These are phyloP conservation scores for Candida wancherniae DNA, from an alignment of 805 yeast species.

Conservation along the genomic window DNA sequence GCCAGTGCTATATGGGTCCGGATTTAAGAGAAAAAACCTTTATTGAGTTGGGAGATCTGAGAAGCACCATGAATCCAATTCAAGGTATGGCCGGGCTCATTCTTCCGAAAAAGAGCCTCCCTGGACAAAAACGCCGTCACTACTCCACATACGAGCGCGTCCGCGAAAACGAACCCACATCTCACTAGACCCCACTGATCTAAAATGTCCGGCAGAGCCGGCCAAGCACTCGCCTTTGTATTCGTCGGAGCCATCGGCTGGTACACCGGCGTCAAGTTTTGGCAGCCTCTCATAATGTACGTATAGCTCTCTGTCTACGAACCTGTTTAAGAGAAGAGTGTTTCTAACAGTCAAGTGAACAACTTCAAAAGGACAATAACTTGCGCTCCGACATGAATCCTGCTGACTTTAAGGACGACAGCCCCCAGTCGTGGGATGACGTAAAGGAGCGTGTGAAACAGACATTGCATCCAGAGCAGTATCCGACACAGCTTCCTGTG, in stretches of 20 bases:
- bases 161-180: not conserved
- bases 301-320: slow-evolving; percentile 20
- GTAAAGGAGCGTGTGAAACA: slow-evolving; percentile 28
- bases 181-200: not conserved
- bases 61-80: no score
- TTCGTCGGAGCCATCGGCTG: slow-evolving; percentile 30
- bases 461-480: slow-evolving; percentile 26
- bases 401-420: slow-evolving; percentile 37
- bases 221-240: slow-evolving; percentile 21
- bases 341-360: slow-evolving; percentile 38
- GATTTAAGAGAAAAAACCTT: no score
- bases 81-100: no score
- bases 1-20: no score
- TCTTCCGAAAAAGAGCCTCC: no score
- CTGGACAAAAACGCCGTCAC: not conserved
- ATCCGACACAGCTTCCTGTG: slow-evolving; percentile 4
- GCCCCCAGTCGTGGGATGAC: slow-evolving; percentile 38
- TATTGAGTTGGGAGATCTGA: no score
- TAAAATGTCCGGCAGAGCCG: slow-evolving; percentile 21
- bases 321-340: not conserved
- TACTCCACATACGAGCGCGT: not conserved
- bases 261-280: slow-evolving; percentile 57
- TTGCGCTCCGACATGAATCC: slow-evolving; percentile 56
- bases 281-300: slow-evolving; percentile 68
- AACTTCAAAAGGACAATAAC: slow-evolving; percentile 59